phyloP scores from a whole-genome alignment of 1,139 yeast species.

The Geotrichum phurueaensis region DNA sequence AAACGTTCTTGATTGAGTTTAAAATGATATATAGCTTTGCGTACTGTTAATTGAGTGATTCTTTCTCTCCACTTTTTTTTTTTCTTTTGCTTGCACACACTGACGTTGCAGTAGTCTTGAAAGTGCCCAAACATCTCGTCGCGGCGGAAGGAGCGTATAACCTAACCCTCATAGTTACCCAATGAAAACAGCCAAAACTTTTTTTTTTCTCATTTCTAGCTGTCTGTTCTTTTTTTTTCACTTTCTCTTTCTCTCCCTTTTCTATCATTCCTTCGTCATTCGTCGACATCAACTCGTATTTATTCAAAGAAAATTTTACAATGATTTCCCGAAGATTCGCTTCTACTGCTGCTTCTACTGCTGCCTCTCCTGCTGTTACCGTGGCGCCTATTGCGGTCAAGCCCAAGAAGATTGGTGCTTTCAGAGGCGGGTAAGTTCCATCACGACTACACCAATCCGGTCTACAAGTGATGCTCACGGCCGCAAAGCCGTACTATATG shows the following conservation, averaged over 20 bases:
- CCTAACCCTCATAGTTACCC: neutral
- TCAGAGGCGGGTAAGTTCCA: constrained; percentile 33
- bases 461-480: neutral
- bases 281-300: neutral
- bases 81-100: too few species aligned
- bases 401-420: constrained; percentile 29
- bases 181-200: neutral
- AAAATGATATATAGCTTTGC: neutral
- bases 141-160: neutral
- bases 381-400: constrained; percentile 10
- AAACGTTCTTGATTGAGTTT: neutral
- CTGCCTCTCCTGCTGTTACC: neutral
- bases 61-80: neutral
- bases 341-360: constrained; percentile 5
- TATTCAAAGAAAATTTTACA: neutral
- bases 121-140: neutral
- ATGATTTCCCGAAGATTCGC: constrained; percentile 9
- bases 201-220: neutral
- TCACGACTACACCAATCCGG: neutral
- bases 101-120: too few species aligned
- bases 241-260: neutral
- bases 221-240: neutral
- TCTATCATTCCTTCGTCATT: neutral
- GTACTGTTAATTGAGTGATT: neutral
- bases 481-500: neutral